Base-by-base conservation (phyloP, 2,329 filamentous ascomycete genomes). In the Aureobasidium leucospermi region DNA sequence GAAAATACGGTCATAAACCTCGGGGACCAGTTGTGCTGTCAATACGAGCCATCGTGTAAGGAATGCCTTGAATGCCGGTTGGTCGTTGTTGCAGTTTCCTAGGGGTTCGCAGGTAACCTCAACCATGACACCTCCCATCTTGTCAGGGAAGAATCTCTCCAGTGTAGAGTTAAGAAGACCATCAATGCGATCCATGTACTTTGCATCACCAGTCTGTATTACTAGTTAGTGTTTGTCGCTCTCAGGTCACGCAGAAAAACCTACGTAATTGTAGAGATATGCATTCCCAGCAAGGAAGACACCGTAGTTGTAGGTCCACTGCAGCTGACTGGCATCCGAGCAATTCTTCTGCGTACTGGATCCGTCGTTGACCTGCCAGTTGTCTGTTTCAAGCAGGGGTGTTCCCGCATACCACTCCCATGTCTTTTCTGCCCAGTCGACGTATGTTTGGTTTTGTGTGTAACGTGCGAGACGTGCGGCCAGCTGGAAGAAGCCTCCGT, bases 361-460 rank as follows among this genome's bases (percentile, higher is more conserved):
- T 6, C 82, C 82, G 62, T 85, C 82, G 64, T 76, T 83, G 61
- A 84, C 78, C 59, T 78, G 73, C 66, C 78, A 83, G 70, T 71
- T 61, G 8, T 46, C n/a, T 10, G 73, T 69, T 43, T 75, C 77
- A 63, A 83, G 77, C 48, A 84, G 73, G 3, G 80, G 80, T 8
- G 82, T 74, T 28, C 68, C 69, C 6, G 67, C 66, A 15, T 76
- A 74, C 74, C 76, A 85, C 63, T 83, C 79, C 83, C 86, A 88
- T 6, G 86, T 77, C 66, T 78, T 85, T 61, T 83, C 79, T 0
- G 89, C 90, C 88, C 87, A 91, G 11, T 89, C 81, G 8, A 82
- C 79, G 69, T 96, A 96, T 0, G 88, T 94, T 58, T 81, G 68
- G 73, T 95, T 94, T 49, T 84, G 83, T 0, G 90, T 95, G 74